phyloP scores from a whole-genome alignment of 306 rosid species.

The Cucurbita maxima region DNA sequence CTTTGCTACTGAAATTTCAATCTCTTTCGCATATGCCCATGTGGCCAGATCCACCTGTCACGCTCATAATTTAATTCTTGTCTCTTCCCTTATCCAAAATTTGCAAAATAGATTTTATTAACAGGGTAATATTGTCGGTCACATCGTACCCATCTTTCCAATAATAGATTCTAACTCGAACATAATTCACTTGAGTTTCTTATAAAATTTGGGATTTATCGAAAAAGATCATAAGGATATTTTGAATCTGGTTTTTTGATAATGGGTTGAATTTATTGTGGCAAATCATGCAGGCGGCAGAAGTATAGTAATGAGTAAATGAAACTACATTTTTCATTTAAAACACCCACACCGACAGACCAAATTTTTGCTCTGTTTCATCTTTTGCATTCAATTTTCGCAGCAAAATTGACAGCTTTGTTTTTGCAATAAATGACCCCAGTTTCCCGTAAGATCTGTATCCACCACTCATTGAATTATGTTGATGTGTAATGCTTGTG shows the following conservation, averaged over 20 bases:
- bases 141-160: too few relatives aligned
- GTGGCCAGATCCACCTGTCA: constrained; percentile 57
- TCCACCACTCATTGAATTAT: neutral
- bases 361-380: constrained; percentile 3
- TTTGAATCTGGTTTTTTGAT: too few relatives aligned
- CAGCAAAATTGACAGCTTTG: constrained; percentile 2
- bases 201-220: too few relatives aligned
- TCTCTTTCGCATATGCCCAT: constrained; percentile 54
- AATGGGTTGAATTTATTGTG: neutral
- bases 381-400: constrained; percentile 19
- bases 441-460: constrained; percentile 60
- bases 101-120: neutral
- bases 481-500: too few relatives aligned
- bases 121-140: too few relatives aligned
- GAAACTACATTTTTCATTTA: constrained; percentile 9
- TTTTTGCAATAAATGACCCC: neutral
- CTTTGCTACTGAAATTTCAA: constrained; percentile 21
- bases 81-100: constrained; percentile 24
- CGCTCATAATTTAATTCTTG: constrained; percentile 31
- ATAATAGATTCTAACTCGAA: too few relatives aligned
- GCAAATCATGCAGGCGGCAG: neutral
- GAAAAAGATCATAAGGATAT: too few relatives aligned
- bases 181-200: too few relatives aligned
- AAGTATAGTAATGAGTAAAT: constrained; percentile 30
- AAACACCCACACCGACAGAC: constrained; percentile 53